Evolutionary conservation across 2,329 filamentous ascomycete species (phyloP).

Genomic region (Exophiala viscosa): DNA sequence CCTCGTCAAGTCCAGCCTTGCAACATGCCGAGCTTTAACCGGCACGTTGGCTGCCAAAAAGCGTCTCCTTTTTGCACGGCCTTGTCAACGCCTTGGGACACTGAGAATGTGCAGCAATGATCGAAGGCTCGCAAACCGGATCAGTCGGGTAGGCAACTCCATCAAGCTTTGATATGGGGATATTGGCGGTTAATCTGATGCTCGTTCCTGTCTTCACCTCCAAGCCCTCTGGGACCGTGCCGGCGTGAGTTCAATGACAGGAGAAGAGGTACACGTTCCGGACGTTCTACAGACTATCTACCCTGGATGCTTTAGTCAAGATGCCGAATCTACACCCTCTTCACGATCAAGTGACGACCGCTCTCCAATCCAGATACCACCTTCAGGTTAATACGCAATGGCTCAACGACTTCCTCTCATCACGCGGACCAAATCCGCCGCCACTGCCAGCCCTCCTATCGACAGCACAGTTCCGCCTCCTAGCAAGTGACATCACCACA

Average conservation of each 20-base stretch:
- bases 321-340: slow-evolving; percentile 14
- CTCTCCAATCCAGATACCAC: slow-evolving; percentile 22
- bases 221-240: too few relatives aligned
- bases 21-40: not conserved
- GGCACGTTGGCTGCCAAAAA: not conserved
- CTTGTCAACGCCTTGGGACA: too few relatives aligned
- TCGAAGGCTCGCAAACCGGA: too few relatives aligned
- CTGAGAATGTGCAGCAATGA: too few relatives aligned
- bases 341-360: slow-evolving; percentile 13
- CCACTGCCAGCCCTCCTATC: slow-evolving; percentile 67
- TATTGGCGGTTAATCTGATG: too few relatives aligned
- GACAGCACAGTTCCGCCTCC: slow-evolving; percentile 74
- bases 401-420: slow-evolving; percentile 53
- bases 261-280: not conserved
- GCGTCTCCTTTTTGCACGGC: not conserved
- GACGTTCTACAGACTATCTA: not conserved
- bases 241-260: not conserved
- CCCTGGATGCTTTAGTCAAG: not conserved
- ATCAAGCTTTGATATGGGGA: too few relatives aligned
- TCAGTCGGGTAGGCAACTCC: too few relatives aligned
- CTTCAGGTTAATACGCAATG: slow-evolving; percentile 32
- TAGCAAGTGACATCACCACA: slow-evolving; percentile 70
- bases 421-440: slow-evolving; percentile 51
- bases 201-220: too few relatives aligned
- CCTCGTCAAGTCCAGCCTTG: not conserved